phyloP scores from a whole-genome alignment of 2,329 filamentous ascomycete species.

The Fusarium redolens region DNA sequence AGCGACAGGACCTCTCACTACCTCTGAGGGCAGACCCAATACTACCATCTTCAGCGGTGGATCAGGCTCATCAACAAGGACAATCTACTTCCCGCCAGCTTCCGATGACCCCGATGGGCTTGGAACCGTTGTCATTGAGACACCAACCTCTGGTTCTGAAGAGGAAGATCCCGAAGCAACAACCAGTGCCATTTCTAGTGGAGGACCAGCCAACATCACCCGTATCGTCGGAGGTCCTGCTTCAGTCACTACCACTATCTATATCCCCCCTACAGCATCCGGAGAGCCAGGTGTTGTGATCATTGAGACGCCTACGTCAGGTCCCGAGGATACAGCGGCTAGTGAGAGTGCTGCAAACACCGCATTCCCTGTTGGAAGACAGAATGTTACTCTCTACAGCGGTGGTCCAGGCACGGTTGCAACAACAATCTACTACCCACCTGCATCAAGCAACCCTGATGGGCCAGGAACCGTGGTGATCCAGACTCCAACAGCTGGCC shows the following conservation, averaged over 20 bases:
- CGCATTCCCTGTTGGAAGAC: not conserved
- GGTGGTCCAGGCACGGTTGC: slow-evolving; percentile 1
- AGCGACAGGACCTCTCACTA: not conserved
- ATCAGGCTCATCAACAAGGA: not conserved
- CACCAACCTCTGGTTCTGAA: not conserved
- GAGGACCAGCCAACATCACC: not conserved
- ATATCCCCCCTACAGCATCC: not conserved
- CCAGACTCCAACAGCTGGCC: slow-evolving; percentile 6
- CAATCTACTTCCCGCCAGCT: not conserved
- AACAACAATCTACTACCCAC: slow-evolving; percentile 10
- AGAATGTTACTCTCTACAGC: slow-evolving; percentile 4
- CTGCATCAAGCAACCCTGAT: not conserved
- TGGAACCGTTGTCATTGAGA: slow-evolving; percentile 10
- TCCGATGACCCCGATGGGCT: not conserved
- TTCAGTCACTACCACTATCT: not conserved
- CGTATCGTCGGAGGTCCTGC: not conserved
- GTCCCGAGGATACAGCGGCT: not conserved
- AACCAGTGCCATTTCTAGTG: not conserved
- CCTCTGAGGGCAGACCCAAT: not conserved
- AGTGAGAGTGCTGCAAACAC: not conserved
- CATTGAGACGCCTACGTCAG: slow-evolving; percentile 6
- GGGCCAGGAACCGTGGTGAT: slow-evolving; percentile 5
- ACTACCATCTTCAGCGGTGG: not conserved
- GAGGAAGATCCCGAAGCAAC: not conserved
- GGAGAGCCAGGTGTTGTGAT: slow-evolving; percentile 8